Evolutionary conservation across 177 flowering plant genomes (phyloP), one percentile per base, ranked within the genome.

Genomic region (Vitis hybrid): DNA sequence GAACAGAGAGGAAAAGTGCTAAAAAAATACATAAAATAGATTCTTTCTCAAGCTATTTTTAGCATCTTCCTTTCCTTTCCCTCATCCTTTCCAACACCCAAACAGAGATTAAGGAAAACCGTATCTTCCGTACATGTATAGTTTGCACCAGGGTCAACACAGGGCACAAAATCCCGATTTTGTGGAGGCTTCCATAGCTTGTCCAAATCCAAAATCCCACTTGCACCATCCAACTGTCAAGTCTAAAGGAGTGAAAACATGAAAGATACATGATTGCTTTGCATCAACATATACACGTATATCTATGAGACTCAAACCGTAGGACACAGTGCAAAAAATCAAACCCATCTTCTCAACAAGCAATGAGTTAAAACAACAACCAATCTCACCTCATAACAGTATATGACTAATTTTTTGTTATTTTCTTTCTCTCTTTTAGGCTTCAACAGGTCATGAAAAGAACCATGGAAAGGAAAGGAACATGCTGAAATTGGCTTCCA

Each of bases 181-280:
- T 84, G 74, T 2, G 99, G 99, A 66, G 80, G 87, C 80, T 90
- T 95, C 99, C 99, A 95, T 12, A 93, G 81, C 83, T 89, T 88
- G 28, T 73, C 80, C 20, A 65, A 69, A 71, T 86, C 79, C 81
- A 68, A 64, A 54, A 4, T 72, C 68, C 81, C 77, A 51, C 76
- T 85, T 20, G 84, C 81, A 73, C 81, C 86, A 77, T 81, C 79
- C 84, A 87, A 88, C 99, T 95, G 97, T 90, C 90, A 90, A 91
- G 69, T 92, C 90, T 88, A 88, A 89, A 81, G 71, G 90, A 88
- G 97, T 90, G 92, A 90, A 94, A 89, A 87, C 87, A 86, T 84
- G 87, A 80, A 86, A 86, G 77, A 82, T 67, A 83, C 86, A 90
- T 86, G 83, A 86, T 87, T 81, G 77, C 75, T 84, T 84, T 58